Conservation (phyloP, 2,329 filamentous ascomycete genomes). For the Aspergillus intermedius region DNA sequence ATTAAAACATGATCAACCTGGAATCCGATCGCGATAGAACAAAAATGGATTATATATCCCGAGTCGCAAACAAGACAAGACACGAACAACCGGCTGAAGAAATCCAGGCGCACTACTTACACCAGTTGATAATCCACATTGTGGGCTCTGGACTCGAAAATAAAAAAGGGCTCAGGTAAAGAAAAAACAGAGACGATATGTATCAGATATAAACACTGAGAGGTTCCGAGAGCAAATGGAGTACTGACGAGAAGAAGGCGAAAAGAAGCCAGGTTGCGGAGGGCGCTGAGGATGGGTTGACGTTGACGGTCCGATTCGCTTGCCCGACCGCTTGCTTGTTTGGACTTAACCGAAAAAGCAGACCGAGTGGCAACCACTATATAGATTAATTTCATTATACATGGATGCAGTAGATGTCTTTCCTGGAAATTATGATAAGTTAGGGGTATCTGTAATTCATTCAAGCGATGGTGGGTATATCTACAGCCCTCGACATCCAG, state of each 20-base stretch:
- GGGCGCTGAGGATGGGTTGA: not conserved
- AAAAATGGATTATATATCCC: not conserved
- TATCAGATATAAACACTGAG: no score
- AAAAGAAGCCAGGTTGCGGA: conserved; percentile 2
- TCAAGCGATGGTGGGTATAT: conserved; percentile 3
- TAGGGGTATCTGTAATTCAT: no score
- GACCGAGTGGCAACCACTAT: no score
- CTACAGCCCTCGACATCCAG: conserved; percentile 9
- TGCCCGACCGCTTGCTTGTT: conserved; percentile 3
- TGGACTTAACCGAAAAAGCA: not conserved
- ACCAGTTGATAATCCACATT: conserved; percentile 97
- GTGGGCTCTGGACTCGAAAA: conserved; percentile 9
- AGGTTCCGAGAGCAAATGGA: no score
- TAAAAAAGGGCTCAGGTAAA: not conserved
- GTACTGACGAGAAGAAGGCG: not conserved
- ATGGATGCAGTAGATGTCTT: no score
- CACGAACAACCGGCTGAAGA: conserved; percentile 1
- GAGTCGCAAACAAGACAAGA: not conserved
- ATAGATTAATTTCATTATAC: no score
- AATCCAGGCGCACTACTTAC: conserved; percentile 48
- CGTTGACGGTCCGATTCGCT: not conserved
- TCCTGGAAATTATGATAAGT: no score
- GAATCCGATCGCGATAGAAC: not conserved
- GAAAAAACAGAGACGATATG: not conserved
- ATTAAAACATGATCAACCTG: no score